phyloP scores from a whole-genome alignment of 1,284 basidiomycete genomes.

The Gomphus bonarii region DNA sequence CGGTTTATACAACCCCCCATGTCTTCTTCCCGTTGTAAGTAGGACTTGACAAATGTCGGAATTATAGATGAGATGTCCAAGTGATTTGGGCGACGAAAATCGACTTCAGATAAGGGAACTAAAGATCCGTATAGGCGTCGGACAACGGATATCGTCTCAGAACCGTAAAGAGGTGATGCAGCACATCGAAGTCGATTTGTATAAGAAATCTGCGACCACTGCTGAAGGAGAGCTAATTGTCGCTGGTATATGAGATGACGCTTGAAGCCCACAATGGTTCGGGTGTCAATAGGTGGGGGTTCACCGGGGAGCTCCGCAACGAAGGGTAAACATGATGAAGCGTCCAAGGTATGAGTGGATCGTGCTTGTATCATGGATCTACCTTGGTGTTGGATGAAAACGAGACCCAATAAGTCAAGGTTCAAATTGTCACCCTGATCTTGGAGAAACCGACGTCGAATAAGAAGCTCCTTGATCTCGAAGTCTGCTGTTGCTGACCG shows the following conservation, averaged over 20 bases:
- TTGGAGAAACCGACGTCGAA: conserved; percentile 57
- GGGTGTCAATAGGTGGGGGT: conserved; percentile 59
- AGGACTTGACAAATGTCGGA: conserved; percentile 53
- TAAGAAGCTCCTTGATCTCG: conserved; percentile 83
- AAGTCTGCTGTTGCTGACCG: conserved; percentile 75
- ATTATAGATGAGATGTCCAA: conserved; percentile 22
- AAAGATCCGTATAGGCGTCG: conserved; percentile 37
- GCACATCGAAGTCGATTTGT: conserved; percentile 72
- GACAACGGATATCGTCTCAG: conserved; percentile 44
- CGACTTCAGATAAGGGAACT: conserved; percentile 42
- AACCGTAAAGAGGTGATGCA: conserved; percentile 51
- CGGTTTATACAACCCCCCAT: conserved; percentile 51
- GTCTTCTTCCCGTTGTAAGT: conserved; percentile 45
- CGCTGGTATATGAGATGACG: conserved; percentile 47
- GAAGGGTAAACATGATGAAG: conserved; percentile 54
- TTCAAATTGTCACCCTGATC: conserved; percentile 42
- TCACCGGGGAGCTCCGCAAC: conserved; percentile 45
- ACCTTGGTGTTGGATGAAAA: conserved; percentile 45
- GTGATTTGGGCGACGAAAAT: conserved; percentile 29
- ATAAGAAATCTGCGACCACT: conserved; percentile 64
- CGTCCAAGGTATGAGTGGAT: conserved; percentile 56
- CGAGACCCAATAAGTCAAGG: conserved; percentile 57
- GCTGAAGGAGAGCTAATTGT: conserved; percentile 42
- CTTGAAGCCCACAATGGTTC: conserved; percentile 68
- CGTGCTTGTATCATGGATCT: conserved; percentile 42